Base-by-base conservation (phyloP, 2,329 filamentous ascomycete genomes). In the Tolypocladium amazonense region DNA sequence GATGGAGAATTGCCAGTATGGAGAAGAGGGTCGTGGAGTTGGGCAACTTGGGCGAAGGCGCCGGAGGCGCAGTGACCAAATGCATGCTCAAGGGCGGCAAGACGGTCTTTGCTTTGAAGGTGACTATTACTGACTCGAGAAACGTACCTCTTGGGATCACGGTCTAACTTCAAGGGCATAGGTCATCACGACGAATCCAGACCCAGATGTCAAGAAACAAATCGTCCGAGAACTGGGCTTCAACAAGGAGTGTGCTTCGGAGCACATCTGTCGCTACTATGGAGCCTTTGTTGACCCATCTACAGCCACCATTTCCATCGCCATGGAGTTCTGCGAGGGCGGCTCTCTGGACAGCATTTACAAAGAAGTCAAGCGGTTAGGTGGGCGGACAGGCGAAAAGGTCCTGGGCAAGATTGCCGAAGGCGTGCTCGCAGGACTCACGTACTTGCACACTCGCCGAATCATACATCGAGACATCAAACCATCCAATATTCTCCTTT, bases 391-490 rank as follows among this genome's bases (percentile, higher is more conserved):
- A 0, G 94, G 94, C 65, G 94, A 99, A 73, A 99, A 97, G 72
- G 94, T 99, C 1, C 81, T 99, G 4, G 94, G 94, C 64, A 97
- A 97, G 77, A 89, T 99, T 53, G 92, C 94, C 50, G 94, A 97
- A 73, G 94, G 93, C 59, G 93, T 99, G 4, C 79, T 99, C 59
- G 90, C 92, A 67, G 94, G 94, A 30, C 79, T 99, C 62, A 97
- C 92, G 11, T 99, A 99, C 75, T 85, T 99, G 11, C 91, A 97
- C 78, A 88, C 88, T 68, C 89, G 93, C 71, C 94, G 96, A 74
- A 99, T 99, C 74, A 97, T 99, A 68, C 94, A 99, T 75, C 88
- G 94, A 76, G 94, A 99, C 71, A 99, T 99, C 79, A 99, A 99
- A 75, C 94, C 94, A 1, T 95, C 90, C 63, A 99, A 99, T 73